These are phyloP conservation scores for Boletus sp. DNA, from an alignment of 768 basidiomycete species.

Conservation along the genomic window DNA sequence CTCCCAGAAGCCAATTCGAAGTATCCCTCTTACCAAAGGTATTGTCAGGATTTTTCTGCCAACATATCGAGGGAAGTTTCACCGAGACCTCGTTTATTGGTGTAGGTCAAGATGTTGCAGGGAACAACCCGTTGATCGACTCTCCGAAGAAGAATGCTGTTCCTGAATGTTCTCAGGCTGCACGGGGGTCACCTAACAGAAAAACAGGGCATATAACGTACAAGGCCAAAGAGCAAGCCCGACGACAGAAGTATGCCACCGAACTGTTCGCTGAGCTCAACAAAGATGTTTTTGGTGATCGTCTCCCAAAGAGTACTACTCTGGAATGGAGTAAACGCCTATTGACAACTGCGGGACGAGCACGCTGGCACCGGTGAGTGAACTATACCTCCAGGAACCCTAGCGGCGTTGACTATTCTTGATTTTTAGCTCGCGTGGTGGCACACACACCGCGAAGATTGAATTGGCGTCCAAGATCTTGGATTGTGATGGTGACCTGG, in stretches of 20 bases:
- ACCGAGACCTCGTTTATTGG: not conserved
- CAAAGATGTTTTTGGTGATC: slow-evolving; percentile 48
- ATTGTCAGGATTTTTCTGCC: not conserved
- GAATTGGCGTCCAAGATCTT: slow-evolving; percentile 82
- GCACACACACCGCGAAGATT: slow-evolving; percentile 59
- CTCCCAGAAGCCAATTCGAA: slow-evolving; percentile 44
- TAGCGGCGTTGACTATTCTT: not conserved
- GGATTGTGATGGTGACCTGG: slow-evolving; percentile 61
- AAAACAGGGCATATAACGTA: slow-evolving; percentile 26
- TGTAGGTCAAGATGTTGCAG: slow-evolving; percentile 7
- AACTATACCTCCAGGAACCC: not conserved
- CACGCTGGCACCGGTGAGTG: slow-evolving; percentile 57
- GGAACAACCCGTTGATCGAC: slow-evolving; percentile 3
- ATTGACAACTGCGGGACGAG: slow-evolving; percentile 66
- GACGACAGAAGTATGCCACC: slow-evolving; percentile 51
- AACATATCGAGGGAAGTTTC: not conserved
- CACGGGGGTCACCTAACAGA: slow-evolving; percentile 20
- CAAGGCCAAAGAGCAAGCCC: slow-evolving; percentile 41
- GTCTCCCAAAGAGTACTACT: slow-evolving; percentile 51
- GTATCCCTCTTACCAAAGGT: slow-evolving; percentile 7
- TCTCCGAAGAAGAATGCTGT: slow-evolving; percentile 10
- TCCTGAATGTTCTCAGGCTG: not conserved
- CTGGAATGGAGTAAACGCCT: slow-evolving; percentile 68
- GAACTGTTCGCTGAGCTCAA: slow-evolving; percentile 63
- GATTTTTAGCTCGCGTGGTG: slow-evolving; percentile 48